A percentile compares a stretch with the other conserved stretches of the same genome.
Conservation (phyloP, 257 asterid species). For the Capsicum pubescens region DNA sequence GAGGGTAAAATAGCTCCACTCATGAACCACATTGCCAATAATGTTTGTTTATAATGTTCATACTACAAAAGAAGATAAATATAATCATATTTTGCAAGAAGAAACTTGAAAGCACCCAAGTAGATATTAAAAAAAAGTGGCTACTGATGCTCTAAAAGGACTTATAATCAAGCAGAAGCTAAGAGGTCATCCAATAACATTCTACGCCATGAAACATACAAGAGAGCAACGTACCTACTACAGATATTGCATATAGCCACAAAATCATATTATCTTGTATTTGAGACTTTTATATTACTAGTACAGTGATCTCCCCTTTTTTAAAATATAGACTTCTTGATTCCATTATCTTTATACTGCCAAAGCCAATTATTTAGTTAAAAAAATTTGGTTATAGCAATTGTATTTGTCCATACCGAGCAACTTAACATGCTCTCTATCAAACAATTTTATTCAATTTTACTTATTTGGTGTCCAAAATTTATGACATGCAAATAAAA, state of each 20-base stretch:
- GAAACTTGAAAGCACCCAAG: too few species aligned
- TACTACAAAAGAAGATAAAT: too few species aligned
- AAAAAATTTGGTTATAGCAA: neutral
- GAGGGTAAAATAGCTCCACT: neutral
- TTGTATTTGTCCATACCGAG: neutral
- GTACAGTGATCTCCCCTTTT: neutral
- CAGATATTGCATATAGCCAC: neutral
- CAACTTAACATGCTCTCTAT: neutral
- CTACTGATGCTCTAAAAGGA: too few species aligned
- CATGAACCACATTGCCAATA: neutral
- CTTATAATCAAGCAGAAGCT: too few species aligned
- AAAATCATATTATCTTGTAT: neutral
- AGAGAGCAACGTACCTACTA: neutral
- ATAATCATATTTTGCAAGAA: too few species aligned
- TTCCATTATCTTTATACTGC: neutral
- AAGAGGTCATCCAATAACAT: too few species aligned
- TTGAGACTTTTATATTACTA: neutral
- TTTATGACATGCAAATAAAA: neutral
- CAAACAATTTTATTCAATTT: neutral
- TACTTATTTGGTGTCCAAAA: neutral
- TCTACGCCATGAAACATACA: neutral
- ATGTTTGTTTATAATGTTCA: too few species aligned
- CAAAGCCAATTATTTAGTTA: neutral
- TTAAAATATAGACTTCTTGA: neutral
- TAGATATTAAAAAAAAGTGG: too few species aligned